Conservation (phyloP, 495 filamentous ascomycete species). For the Recurvomyces mirabilis region DNA sequence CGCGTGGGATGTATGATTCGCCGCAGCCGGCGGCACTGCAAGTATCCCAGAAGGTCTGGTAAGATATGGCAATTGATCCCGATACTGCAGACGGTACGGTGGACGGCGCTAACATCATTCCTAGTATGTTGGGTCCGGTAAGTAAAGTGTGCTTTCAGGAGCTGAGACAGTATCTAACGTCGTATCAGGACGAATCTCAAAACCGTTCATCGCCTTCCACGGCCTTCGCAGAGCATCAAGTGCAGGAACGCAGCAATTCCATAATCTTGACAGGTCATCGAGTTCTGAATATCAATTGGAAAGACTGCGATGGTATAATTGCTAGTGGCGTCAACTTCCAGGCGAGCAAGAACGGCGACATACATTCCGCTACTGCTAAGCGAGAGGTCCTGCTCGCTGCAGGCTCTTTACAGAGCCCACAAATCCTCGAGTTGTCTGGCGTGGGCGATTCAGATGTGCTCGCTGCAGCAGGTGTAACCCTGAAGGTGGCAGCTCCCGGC, state of each 20-base stretch:
- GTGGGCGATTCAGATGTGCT: conserved; percentile 39
- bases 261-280: conserved; percentile 1
- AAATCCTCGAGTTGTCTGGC: conserved; percentile 49
- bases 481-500: conserved; percentile 35
- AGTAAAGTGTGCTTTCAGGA: not conserved
- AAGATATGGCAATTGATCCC: not conserved
- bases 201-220: conserved; percentile 2
- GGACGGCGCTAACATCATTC: conserved; percentile 1
- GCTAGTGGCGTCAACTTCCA: conserved; percentile 24
- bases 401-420: conserved; percentile 41
- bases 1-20: not conserved
- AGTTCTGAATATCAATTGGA: not conserved
- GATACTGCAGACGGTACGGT: conserved; percentile 2
- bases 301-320: not conserved
- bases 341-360: conserved; percentile 13
- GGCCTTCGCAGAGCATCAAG: not conserved
- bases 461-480: conserved; percentile 32
- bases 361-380: conserved; percentile 16
- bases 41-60: conserved; percentile 2
- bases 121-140: not conserved
- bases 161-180: not conserved
- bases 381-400: conserved; percentile 44
- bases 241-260: not conserved
- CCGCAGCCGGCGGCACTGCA: not conserved
- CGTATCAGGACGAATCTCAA: not conserved